Evolutionary conservation across 2,329 filamentous ascomycete species (phyloP).

Genomic region (Monosporascus sp.): DNA sequence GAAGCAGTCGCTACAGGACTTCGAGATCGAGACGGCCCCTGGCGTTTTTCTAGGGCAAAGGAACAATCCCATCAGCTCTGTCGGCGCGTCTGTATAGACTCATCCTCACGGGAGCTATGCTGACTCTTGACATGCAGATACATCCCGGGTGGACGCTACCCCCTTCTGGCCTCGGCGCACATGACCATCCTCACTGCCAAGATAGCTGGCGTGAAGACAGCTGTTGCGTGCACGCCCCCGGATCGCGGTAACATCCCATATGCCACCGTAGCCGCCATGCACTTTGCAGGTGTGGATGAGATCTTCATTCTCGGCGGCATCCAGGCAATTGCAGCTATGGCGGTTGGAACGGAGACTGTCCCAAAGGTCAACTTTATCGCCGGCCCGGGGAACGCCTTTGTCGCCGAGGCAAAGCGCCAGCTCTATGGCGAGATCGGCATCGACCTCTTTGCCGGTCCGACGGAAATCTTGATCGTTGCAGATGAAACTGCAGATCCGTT

Average conservation of each 20-base stretch:
- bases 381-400: conserved; percentile 49
- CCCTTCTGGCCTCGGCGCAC: conserved; percentile 46
- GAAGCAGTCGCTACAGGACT: conserved; percentile 37
- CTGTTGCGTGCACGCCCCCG: conserved; percentile 47
- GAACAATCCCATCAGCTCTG: conserved; percentile 40
- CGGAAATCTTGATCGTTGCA: conserved; percentile 74
- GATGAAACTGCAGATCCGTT: conserved; percentile 83
- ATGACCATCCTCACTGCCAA: conserved; percentile 53
- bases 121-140: conserved; percentile 12
- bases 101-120: too few relatives aligned
- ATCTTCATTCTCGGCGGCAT: conserved; percentile 31
- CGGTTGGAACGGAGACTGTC: conserved; percentile 42
- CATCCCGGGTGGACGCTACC: conserved; percentile 47
- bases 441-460: conserved; percentile 48
- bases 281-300: conserved; percentile 15
- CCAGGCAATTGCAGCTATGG: conserved; percentile 48
- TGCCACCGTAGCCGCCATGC: conserved; percentile 45
- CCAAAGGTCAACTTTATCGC: conserved; percentile 46
- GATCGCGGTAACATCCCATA: conserved; percentile 41
- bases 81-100: conserved; percentile 28
- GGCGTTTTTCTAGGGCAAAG: conserved; percentile 46
- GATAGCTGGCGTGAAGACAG: conserved; percentile 44
- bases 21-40: conserved; percentile 44
- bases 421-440: conserved; percentile 50
- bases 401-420: conserved; percentile 48